Conservation (phyloP, 164 flowering plant genomes). For the Stephania yunnanensis region DNA sequence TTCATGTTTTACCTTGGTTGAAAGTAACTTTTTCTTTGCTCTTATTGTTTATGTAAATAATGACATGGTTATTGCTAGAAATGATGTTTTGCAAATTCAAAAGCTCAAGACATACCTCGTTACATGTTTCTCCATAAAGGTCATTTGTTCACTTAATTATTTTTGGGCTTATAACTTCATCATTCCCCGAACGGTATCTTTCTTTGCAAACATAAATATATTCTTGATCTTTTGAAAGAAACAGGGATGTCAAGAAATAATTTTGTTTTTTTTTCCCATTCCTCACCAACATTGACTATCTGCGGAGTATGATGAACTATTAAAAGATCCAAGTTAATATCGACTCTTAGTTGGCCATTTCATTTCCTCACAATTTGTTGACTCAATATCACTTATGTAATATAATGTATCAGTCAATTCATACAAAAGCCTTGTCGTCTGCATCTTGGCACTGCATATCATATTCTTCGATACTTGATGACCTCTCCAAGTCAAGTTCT, state of each 20-base stretch:
- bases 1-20: not conserved
- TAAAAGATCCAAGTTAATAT: not conserved
- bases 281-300: not conserved
- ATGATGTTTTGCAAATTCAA: not conserved
- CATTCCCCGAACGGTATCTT: not conserved
- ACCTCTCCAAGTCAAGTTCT: not conserved
- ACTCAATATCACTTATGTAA: slow-evolving; percentile 3
- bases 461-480: not conserved
- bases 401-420: not conserved
- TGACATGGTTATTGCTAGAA: not conserved
- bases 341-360: not conserved
- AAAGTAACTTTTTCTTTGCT: not conserved
- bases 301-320: not conserved
- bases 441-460: not conserved
- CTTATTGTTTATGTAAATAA: not conserved
- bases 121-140: not conserved
- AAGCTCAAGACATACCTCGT: not conserved
- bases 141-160: not conserved
- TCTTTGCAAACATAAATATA: not conserved
- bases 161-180: not conserved
- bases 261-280: not conserved
- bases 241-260: no score
- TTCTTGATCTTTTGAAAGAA: not conserved
- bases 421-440: not conserved
- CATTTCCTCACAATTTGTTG: not conserved